A percentile compares a stretch with the other conserved stretches of the same genome.
Conservation (phyloP, 805 yeast species). For the Metschnikowia lochheadii region DNA sequence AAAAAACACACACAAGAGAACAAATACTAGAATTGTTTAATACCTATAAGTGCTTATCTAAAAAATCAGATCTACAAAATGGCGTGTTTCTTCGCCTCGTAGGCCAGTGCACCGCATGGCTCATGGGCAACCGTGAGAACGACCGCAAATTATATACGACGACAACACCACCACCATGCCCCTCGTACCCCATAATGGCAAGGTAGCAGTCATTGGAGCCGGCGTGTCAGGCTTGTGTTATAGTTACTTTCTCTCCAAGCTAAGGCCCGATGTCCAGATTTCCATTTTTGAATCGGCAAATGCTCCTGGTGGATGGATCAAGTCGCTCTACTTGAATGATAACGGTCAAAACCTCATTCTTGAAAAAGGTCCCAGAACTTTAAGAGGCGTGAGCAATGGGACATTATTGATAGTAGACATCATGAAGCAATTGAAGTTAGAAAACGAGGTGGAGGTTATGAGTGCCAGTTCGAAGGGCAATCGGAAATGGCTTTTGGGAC, state of each 20-base stretch:
- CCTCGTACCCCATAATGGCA: conserved; percentile 28
- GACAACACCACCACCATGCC: conserved; percentile 11
- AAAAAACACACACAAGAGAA: neutral
- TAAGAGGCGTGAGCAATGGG: conserved; percentile 81
- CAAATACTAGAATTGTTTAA: neutral
- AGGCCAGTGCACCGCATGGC: conserved; percentile 2
- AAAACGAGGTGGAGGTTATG: conserved; percentile 55
- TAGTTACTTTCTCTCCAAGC: conserved; percentile 58
- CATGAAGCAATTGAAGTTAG: conserved; percentile 44
- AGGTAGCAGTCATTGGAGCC: conserved; percentile 75
- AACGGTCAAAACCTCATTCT: conserved; percentile 32
- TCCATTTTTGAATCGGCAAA: conserved; percentile 54
- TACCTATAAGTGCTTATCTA: too few species aligned
- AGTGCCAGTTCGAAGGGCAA: conserved; percentile 59
- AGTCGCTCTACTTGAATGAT: conserved; percentile 39
- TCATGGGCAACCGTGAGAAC: neutral
- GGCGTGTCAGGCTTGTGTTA: conserved; percentile 85
- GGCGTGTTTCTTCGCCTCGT: neutral
- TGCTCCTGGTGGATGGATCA: conserved; percentile 78
- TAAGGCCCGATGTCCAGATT: conserved; percentile 75
- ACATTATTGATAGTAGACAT: conserved; percentile 64
- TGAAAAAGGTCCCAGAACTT: conserved; percentile 90
- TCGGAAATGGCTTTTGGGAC: conserved; percentile 58
- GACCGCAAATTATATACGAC: neutral
- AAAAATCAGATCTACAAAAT: neutral